phyloP scores from a whole-genome alignment of 441 rosid species.

The Lepidium campestre region DNA sequence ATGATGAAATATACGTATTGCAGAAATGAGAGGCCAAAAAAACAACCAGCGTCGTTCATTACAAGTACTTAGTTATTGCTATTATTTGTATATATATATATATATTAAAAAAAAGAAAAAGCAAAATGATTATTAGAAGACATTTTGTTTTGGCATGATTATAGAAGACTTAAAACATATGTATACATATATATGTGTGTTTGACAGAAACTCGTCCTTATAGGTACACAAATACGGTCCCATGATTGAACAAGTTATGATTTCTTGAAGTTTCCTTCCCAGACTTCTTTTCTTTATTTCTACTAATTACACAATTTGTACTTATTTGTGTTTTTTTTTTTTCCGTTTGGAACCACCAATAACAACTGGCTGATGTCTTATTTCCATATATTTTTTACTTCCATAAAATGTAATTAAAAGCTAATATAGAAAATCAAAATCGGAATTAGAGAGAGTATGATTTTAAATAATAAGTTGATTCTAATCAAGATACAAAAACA shows the following conservation, averaged over 20 bases:
- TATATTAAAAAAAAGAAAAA: too few species aligned
- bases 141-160: neutral
- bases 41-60: slow-evolving; percentile 7
- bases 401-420: too few species aligned
- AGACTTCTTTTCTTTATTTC: neutral
- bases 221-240: slow-evolving; percentile 23
- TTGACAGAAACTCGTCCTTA: slow-evolving; percentile 21
- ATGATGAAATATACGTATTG: neutral
- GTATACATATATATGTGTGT: neutral
- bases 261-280: slow-evolving; percentile 11
- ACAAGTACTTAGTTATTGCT: neutral
- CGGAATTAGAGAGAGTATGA: too few species aligned
- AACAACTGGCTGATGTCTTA: too few species aligned
- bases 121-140: neutral
- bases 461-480: too few species aligned
- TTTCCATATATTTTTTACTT: too few species aligned
- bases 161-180: neutral
- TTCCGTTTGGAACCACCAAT: too few species aligned
- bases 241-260: slow-evolving; percentile 15
- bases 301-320: neutral
- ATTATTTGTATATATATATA: neutral
- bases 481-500: too few species aligned
- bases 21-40: slow-evolving; percentile 3
- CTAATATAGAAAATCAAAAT: too few species aligned
- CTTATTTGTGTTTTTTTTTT: too few species aligned